Base-by-base conservation (phyloP, 352 stramenopile species). In the Pythium myriotylum region DNA sequence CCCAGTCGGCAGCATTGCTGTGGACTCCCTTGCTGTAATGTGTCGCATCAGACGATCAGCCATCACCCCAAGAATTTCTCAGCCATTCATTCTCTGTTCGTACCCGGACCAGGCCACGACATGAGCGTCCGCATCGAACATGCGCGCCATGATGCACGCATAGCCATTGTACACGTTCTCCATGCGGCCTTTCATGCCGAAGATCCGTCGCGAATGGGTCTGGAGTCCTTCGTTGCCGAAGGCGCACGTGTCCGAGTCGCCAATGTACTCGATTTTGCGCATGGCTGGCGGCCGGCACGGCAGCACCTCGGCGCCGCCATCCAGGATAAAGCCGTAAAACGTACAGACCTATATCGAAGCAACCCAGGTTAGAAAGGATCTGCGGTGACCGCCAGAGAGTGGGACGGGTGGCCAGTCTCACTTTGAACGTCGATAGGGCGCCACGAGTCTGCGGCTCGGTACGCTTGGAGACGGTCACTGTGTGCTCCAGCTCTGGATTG, bases 141-240 rank as follows among this genome's bases (percentile, higher is more conserved):
- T 94, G 37, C 86, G 84, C 59, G 86, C 73, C 13, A 85, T 74
- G 60, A 95, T 88, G 71, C 84, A 92, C 20, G 86, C 76, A 64
- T 92, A 95, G 45, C 82, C 79, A 52, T 95, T 95, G 72, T 93
- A 91, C 16, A 94, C 81, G 63, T 95, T 95, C 60, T 94, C 84
- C 83, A 92, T 93, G 24, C 84, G 84, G 6, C 84, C 86, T 61
- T 95, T 95, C 76, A 94, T 90, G 46, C 84, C 80, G 43, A 95
- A 95, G 32, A 91, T 67, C 37, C 81, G 88, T 54, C 89, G 89
- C 35, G 77, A 74, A 52, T 80, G 88, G 47, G 76, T 86, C 23
- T 74, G 73, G 42, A 86, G 86, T 50, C 86, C 84, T 61, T 95
- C 86, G 46, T 95, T 95, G n/a, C 86, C 84, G 39, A 93, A 92